phyloP scores from a whole-genome alignment of 2,329 filamentous ascomycete species.

The Colletotrichum sp. region DNA sequence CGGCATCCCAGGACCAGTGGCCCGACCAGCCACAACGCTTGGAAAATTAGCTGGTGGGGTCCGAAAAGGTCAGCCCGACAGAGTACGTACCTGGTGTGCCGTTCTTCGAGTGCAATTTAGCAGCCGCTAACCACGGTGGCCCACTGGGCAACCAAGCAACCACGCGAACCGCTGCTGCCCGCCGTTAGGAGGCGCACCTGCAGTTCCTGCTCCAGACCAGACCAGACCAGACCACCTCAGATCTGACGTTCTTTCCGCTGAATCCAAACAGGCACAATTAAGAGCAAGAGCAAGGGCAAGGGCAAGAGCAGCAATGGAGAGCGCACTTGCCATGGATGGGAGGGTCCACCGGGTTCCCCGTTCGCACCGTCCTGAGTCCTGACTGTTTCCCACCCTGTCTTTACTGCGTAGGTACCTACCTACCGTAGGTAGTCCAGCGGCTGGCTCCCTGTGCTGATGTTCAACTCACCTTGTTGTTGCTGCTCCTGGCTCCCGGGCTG shows the following conservation, averaged over 20 bases:
- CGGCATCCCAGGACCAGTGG: background rate
- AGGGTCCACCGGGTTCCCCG: background rate
- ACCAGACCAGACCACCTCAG: background rate
- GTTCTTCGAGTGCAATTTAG: background rate
- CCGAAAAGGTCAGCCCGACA: background rate
- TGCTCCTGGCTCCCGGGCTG: background rate
- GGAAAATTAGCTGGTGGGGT: background rate
- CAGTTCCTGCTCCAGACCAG: background rate
- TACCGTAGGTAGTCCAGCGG: no score
- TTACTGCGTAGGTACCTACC: no score
- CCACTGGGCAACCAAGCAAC: slow-evolving; percentile 3
- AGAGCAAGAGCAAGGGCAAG: background rate
- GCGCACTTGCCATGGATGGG: background rate
- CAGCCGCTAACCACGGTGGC: background rate
- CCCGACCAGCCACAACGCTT: slow-evolving; percentile 2
- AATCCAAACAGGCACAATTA: background rate
- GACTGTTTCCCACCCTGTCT: background rate
- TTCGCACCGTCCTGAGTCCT: background rate
- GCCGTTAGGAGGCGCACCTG: background rate
- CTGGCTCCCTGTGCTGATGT: no score
- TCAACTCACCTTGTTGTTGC: background rate
- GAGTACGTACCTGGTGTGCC: background rate
- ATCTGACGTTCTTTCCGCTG: no score
- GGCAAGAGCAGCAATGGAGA: background rate
- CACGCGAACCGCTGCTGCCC: background rate